These are phyloP conservation scores for Dendrocalamus latiflorus DNA, from an alignment of 202 grass and related monocot genomes.

Conservation along the genomic window DNA sequence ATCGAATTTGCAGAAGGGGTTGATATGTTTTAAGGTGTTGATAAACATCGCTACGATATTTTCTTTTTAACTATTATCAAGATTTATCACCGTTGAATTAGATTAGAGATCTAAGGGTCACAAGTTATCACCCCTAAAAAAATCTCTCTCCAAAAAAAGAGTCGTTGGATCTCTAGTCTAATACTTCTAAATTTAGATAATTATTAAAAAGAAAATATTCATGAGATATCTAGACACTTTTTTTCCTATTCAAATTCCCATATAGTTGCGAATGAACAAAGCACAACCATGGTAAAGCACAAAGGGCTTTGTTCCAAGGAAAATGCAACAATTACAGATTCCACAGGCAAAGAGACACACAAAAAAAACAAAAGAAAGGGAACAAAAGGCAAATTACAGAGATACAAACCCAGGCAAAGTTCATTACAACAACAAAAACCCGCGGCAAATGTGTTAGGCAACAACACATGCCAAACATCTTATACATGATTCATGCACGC, in stretches of 20 bases:
- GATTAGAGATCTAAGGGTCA: too few species aligned
- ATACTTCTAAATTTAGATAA: too few species aligned
- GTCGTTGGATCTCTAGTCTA: too few species aligned
- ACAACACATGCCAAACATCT: neutral
- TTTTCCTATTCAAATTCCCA: neutral
- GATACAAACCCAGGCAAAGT: slow-evolving; percentile 1
- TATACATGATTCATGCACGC: neutral
- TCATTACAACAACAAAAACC: neutral
- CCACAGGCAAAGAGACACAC: neutral
- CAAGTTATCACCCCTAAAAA: too few species aligned
- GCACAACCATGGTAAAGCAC: neutral
- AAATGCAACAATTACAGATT: neutral
- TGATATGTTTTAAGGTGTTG: neutral
- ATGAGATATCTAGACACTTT: too few species aligned
- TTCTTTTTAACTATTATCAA: too few species aligned
- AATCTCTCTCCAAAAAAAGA: too few species aligned
- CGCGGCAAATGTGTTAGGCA: neutral
- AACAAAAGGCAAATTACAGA: neutral
- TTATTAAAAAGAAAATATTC: too few species aligned
- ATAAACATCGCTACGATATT: too few species aligned
- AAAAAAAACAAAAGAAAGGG: neutral
- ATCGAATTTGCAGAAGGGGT: neutral
- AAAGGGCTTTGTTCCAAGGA: neutral
- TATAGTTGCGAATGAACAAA: neutral
- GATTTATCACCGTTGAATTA: too few species aligned